Percentiles rank a stretch among this genome's conserved stretches.
These are phyloP conservation scores for Epichloe elymi DNA, from an alignment of 2,329 filamentous ascomycete species.

Conservation along the genomic window DNA sequence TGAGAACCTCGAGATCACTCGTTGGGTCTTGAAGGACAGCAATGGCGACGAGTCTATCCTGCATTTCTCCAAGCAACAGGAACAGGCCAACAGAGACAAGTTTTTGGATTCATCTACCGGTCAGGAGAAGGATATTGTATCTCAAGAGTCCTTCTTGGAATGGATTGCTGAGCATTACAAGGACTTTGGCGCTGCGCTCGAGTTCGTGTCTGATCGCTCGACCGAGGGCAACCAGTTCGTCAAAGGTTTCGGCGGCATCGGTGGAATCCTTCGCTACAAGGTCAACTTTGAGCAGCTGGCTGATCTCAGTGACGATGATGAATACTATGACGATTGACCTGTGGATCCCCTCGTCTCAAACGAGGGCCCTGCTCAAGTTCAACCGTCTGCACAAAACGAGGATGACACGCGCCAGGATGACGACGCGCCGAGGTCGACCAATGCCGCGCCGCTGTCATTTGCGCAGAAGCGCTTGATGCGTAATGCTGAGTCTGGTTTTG, in stretches of 20 bases:
- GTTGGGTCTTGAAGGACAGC: conserved; percentile 77
- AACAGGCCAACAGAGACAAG: conserved; percentile 57
- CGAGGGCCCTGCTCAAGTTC: conserved; percentile 70
- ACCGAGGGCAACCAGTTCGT: conserved; percentile 99
- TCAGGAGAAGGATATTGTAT: conserved; percentile 90
- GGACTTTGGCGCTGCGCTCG: conserved; percentile 87
- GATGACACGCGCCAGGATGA: conserved; percentile 27
- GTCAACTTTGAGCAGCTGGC: conserved; percentile 99
- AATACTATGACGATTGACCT: conserved; percentile 92
- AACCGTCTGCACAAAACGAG: conserved; percentile 30
- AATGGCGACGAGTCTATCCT: conserved; percentile 60
- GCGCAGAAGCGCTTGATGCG: conserved; percentile 35
- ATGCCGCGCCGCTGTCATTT: conserved; percentile 31
- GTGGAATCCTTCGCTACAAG: conserved; percentile 95
- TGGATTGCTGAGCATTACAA: conserved; percentile 99
- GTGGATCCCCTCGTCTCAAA: conserved; percentile 71
- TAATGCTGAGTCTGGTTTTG: conserved; percentile 31
- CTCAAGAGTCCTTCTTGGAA: conserved; percentile 89
- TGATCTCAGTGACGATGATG: conserved; percentile 86
- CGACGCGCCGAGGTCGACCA: conserved; percentile 28
- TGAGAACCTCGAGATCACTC: conserved; percentile 90
- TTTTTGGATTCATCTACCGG: conserved; percentile 96
- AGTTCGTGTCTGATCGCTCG: conserved; percentile 95
- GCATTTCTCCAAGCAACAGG: conserved; percentile 72
- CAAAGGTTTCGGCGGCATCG: conserved; percentile 97